Evolutionary conservation across 169 alveolate species (phyloP).

Genomic region (Eimeria brunetti): DNA sequence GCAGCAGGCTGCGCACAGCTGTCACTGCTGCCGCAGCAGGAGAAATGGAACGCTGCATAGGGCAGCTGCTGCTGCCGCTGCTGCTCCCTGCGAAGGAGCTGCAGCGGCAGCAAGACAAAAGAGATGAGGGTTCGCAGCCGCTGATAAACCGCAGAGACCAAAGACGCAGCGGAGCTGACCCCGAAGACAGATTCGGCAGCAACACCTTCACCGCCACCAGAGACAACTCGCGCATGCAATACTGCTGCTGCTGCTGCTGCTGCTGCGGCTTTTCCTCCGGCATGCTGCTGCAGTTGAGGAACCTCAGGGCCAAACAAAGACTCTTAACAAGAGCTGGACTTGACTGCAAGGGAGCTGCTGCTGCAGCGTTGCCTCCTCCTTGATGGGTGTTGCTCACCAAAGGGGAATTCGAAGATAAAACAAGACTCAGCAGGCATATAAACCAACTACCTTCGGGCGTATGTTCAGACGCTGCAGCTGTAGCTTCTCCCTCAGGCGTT

Average conservation of each 20-base stretch:
- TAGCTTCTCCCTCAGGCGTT: neutral
- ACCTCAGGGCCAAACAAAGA: slow-evolving; percentile 15
- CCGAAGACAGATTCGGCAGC: slow-evolving; percentile 54
- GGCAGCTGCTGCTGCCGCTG: slow-evolving; percentile 2
- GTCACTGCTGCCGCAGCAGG: neutral
- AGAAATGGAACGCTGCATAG: neutral
- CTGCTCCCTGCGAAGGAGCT: slow-evolving; percentile 25
- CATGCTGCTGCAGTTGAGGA: neutral
- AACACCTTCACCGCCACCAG: slow-evolving; percentile 33
- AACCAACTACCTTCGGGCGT: slow-evolving; percentile 47
- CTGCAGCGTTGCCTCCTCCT: neutral
- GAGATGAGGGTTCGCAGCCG: slow-evolving; percentile 17
- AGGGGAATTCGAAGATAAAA: slow-evolving; percentile 2
- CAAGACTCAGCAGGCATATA: neutral
- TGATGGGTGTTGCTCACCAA: neutral
- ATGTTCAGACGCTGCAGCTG: neutral
- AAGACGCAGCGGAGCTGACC: slow-evolving; percentile 43
- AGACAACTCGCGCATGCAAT: slow-evolving; percentile 10
- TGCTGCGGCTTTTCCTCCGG: neutral
- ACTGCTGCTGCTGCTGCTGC: slow-evolving; percentile 26
- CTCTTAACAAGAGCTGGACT: slow-evolving; percentile 49
- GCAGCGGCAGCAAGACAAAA: slow-evolving; percentile 23
- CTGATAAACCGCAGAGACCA: slow-evolving; percentile 62
- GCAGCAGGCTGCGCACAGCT: slow-evolving; percentile 27
- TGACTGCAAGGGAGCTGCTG: neutral